Base-by-base conservation (phyloP, 2,329 filamentous ascomycete genomes). In the Fusarium keratoplasticum region DNA sequence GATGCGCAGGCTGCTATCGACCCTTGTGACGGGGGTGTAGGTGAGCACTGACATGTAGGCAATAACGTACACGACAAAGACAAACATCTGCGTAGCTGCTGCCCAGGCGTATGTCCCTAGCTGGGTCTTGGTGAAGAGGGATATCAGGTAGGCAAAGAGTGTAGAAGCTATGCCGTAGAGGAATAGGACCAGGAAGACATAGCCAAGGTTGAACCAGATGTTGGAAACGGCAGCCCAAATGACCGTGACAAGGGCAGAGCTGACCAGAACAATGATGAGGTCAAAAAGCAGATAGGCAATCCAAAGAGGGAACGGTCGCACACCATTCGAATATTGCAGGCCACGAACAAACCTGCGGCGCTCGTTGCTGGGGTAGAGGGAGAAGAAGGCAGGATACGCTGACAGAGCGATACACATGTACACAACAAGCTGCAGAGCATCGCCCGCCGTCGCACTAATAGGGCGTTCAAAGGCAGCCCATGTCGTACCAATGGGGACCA, bases 281-380 rank as follows among this genome's bases (percentile, higher is more conserved):
- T 98, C 95, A 78, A 98, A 97, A 0, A 87, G 79, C 1, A 93
- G 86, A 79, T 98, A 97, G 2, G 95, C 94, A 6, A 94, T 83
- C 95, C 96, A 98, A 2, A 98, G 86, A 1, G 95, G 94, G 10
- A 94, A 86, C 0, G 94, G 92, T 14, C 94, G 88, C 31, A 98
- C 95, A 55, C 95, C 95, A 79, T 98, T 98, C 63, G 94, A 97
- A 83, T 97, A 98, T 81, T 98, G 93, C 33, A 98, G 86, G 18
- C 93, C 93, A 61, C 95, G 90, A 27, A 98, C 94, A 73, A 95
- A 93, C 59, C 91, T 87, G 13, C 95, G 86, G 29, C 95, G 89
- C 82, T 98, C 95, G 31, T 93, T 86, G n/a, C 94, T 97, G 0
- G 95, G 94, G 79, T 98, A 98, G 6, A 98, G 85, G 0, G 94